phyloP scores from a whole-genome alignment of 1,284 basidiomycete genomes.

The Ustilago hordei region DNA sequence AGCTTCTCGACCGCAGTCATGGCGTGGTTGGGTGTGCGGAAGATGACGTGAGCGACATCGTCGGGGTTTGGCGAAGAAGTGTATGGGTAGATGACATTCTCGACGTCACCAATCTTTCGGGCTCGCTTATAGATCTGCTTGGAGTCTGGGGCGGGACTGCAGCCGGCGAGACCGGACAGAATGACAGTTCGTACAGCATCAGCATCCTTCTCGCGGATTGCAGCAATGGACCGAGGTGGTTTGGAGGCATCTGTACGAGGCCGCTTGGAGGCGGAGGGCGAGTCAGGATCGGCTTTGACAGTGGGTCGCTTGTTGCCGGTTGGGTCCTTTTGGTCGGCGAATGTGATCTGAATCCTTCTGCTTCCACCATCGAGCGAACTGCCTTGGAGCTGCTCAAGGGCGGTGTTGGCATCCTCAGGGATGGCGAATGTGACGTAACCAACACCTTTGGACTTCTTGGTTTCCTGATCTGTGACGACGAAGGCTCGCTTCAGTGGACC shows the following conservation, averaged over 20 bases:
- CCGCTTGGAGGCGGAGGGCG: conserved; percentile 32
- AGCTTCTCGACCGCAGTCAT: conserved; percentile 82
- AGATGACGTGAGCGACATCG: conserved; percentile 78
- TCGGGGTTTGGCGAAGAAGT: conserved; percentile 41
- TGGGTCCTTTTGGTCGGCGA: conserved; percentile 59
- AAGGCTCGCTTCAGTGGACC: conserved; percentile 95
- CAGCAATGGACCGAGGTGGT: conserved; percentile 17
- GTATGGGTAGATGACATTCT: conserved; percentile 59
- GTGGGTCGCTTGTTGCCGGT: conserved; percentile 39
- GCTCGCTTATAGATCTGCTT: conserved; percentile 67
- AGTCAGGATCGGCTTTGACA: conserved; percentile 26
- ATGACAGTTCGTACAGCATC: conserved; percentile 66
- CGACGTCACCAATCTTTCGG: conserved; percentile 67
- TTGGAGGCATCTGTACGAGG: conserved; percentile 24
- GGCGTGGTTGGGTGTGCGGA: conserved; percentile 79
- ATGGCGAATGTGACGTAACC: conserved; percentile 95
- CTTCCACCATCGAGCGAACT: conserved; percentile 62
- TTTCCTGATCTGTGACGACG: conserved; percentile 83
- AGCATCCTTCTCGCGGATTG: conserved; percentile 49
- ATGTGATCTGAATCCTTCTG: conserved; percentile 61
- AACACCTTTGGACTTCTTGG: conserved; percentile 92
- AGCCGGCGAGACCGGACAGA: conserved; percentile 59
- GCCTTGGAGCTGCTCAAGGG: conserved; percentile 63
- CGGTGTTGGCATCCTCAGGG: conserved; percentile 80
- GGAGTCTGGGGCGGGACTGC: conserved; percentile 56